phyloP scores from a whole-genome alignment of 176 grass and related monocot genomes.

The Triticum turgidum region DNA sequence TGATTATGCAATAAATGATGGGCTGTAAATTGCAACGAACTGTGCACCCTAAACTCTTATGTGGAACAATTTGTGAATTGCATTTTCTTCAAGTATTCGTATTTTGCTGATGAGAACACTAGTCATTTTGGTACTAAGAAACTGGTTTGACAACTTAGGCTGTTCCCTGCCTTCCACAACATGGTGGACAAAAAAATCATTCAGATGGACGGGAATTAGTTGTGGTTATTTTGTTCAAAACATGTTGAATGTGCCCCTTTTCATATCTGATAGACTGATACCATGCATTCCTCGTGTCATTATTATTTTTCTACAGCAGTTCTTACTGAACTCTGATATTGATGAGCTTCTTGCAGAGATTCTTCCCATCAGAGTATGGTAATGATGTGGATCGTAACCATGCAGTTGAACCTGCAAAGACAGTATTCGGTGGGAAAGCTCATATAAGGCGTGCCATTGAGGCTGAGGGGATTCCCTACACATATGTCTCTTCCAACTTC shows the following conservation, averaged over 20 bases:
- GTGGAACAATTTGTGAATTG: neutral
- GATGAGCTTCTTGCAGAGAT: conserved; percentile 31
- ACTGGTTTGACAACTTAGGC: neutral
- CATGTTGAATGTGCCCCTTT: neutral
- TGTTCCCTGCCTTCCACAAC: neutral
- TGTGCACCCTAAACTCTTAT: neutral
- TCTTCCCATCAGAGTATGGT: conserved; percentile 45
- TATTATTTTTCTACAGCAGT: neutral
- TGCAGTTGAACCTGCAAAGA: conserved; percentile 40
- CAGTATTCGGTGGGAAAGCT: conserved; percentile 16
- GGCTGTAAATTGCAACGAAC: neutral
- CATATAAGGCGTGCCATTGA: conserved; percentile 36
- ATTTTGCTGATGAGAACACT: neutral
- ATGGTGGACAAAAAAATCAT: neutral
- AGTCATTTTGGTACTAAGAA: neutral
- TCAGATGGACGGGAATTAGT: neutral
- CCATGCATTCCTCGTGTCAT: neutral
- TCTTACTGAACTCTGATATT: neutral
- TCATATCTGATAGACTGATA: neutral
- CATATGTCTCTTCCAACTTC: conserved; percentile 42
- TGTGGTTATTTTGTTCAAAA: neutral
- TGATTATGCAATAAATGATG: neutral
- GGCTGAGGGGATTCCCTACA: conserved; percentile 44
- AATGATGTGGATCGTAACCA: conserved; percentile 43
- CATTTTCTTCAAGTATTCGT: neutral